Base-by-base conservation (phyloP, 176 grass and related monocot genomes). In the Zoysia pacifica region DNA sequence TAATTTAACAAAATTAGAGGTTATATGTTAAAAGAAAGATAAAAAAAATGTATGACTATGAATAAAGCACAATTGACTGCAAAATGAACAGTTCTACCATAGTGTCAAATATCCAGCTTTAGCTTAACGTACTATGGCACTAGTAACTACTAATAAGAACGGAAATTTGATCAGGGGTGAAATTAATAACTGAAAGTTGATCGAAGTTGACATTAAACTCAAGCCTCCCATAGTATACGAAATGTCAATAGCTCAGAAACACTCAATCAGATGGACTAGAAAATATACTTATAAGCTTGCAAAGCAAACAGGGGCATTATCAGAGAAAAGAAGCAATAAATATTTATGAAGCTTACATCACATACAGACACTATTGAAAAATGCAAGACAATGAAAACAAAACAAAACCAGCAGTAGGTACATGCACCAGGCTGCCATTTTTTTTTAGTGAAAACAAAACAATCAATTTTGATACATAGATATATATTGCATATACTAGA, bases 281-380 rank as follows among this genome's bases (percentile, higher is more conserved):
- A 14, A 63, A 38, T 15, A 46, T 48, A n/a, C 4, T 69, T 45
- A 69, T 38, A 43, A 51, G 55, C n/a, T 18, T 36, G 12, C 44
- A 75, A 38, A 81, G 12, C 54, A 69, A 81, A 69, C 60, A 48
- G 0, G 53, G 13, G 11, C 37, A 72, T 78, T 41, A 60, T 58
- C 28, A 47, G 70, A 38, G 47, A 68, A 3, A 28, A 82, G 36
- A 59, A 82, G 7, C 66, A 50, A 50, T 15, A 87, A 64, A 66
- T 45, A 11, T 38, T 8, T 43, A 70, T 70, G 40, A 71, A 82
- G 60, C 53, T 58, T 11, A 48, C 48, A 66, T 9, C 7, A 54
- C 8, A 1, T 42, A 77, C 14, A 36, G 38, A 42, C 15, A 71
- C 35, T 14, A 6, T 66, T 58, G 48, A 42, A 45, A 11, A 59